Evolutionary conservation across 495 filamentous ascomycete species (phyloP), one percentile per base, ranked within the genome.

Genomic region (Clohesyomyces aquaticus): DNA sequence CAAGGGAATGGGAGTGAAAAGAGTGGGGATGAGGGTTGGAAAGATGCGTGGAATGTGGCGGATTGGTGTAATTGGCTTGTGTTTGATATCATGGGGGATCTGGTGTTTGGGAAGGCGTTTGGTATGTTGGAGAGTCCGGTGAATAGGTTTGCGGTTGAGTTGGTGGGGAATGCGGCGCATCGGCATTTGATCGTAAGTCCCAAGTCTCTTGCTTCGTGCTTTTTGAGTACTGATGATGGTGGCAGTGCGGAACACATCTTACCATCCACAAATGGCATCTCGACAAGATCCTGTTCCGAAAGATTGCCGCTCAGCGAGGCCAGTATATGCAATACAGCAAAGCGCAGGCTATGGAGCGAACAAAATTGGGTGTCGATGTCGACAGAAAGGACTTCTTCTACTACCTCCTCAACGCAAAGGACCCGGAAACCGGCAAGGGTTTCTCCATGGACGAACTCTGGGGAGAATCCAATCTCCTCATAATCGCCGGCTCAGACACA

Each of bases 41-140:
- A 41, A 9, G 55, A 59, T 0, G 50, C 22, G 28, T 66, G 62
- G 52, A 71, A 89, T 71, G 81, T 88, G 75, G 77, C 84, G 0
- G 77, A 84, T 61, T 88, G 85, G 82, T 80, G 79, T 56, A 87
- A 84, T 70, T 89, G 83, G 74, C 78, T 88, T 9, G 81, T 83
- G 48, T 90, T 89, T 77, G 88, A 92, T 65, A 83, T 90, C 21
- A 84, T 91, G 73, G 88, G 87, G 2, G 84, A 89, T 35, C 67
- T 91, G 9, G 81, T 80, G 59, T 91, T 90, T 67, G 86, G 85
- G 16, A 88, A 89, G 71, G 79, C 85, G 19, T 90, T 89, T 74
- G 79, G 83, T 43, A 89, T 89, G 87, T 76, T 93, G 48, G 80
- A 85, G 49, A 74, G 72, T n/a, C 79, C 76, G 6, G 78, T 81